Conservation (phyloP, 2,329 filamentous ascomycete species). For the Elsinoe fawcettii region DNA sequence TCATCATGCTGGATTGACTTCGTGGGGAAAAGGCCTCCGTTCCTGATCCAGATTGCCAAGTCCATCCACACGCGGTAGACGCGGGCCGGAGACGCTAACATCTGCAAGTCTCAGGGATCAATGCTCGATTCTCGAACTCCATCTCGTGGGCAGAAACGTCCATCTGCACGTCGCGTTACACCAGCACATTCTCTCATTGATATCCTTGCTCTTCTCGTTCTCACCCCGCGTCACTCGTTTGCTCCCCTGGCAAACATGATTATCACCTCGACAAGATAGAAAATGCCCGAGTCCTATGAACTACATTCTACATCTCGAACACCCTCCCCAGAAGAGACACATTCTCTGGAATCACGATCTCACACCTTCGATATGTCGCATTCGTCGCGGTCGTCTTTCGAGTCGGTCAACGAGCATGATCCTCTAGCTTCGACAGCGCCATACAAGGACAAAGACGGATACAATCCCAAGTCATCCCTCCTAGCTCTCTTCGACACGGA, state of each 20-base stretch:
- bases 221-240: slow-evolving; percentile 4
- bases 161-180: background rate
- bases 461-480: slow-evolving; percentile 20
- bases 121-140: slow-evolving; percentile 11
- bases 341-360: slow-evolving; percentile 20
- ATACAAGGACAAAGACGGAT: slow-evolving; percentile 34
- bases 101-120: slow-evolving; percentile 6
- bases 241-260: slow-evolving; percentile 7
- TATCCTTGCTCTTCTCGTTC: background rate
- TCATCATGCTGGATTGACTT: too few relatives aligned
- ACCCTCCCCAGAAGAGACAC: slow-evolving; percentile 9
- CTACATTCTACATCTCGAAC: slow-evolving; percentile 1
- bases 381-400: slow-evolving; percentile 30
- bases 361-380: slow-evolving; percentile 10
- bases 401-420: slow-evolving; percentile 40
- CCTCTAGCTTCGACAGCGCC: slow-evolving; percentile 36
- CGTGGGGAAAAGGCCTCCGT: too few relatives aligned
- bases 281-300: slow-evolving; percentile 17
- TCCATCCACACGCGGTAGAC: background rate
- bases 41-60: background rate
- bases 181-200: background rate
- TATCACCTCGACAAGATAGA: background rate
- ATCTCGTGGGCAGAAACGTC: slow-evolving; percentile 6
- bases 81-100: background rate
- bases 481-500: slow-evolving; percentile 23